Evolutionary conservation across 306 rosid species (phyloP).

Genomic region (Erythrophleum fordii): DNA sequence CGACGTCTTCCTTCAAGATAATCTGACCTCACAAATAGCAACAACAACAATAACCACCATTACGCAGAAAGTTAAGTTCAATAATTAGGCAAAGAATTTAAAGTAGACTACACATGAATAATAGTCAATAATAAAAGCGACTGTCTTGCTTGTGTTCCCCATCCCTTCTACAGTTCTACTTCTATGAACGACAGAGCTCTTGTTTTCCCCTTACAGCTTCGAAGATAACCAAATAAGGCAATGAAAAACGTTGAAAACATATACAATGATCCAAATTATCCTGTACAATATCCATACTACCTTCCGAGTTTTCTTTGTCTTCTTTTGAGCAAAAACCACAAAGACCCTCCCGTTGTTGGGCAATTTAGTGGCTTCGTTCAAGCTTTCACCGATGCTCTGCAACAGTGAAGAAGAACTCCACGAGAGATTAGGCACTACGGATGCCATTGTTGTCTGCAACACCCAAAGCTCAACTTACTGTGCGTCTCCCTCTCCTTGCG

Average conservation of each 20-base stretch:
- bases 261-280: not conserved
- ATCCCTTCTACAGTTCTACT: not conserved
- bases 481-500: not conserved
- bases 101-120: not conserved
- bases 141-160: not conserved
- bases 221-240: not conserved
- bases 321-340: slow-evolving; percentile 76
- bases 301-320: slow-evolving; percentile 78
- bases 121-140: not conserved
- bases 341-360: slow-evolving; percentile 41
- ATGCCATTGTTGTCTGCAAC: slow-evolving; percentile 58
- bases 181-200: not conserved
- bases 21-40: slow-evolving; percentile 58
- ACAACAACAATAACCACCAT: not conserved
- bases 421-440: slow-evolving; percentile 63
- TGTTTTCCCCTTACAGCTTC: not conserved
- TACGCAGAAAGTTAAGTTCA: not conserved
- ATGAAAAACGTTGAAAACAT: slow-evolving; percentile 6
- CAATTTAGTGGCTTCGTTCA: slow-evolving; percentile 46
- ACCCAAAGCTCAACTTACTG: not conserved
- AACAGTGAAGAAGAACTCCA: slow-evolving; percentile 64
- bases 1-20: slow-evolving; percentile 82
- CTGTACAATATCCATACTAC: slow-evolving; percentile 40
- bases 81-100: not conserved
- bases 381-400: slow-evolving; percentile 48